Percentiles rank a stretch among this genome's conserved stretches.
These are phyloP conservation scores for Picea sitchensis DNA, from an alignment of 75 land plant genomes.

Conservation along the genomic window DNA sequence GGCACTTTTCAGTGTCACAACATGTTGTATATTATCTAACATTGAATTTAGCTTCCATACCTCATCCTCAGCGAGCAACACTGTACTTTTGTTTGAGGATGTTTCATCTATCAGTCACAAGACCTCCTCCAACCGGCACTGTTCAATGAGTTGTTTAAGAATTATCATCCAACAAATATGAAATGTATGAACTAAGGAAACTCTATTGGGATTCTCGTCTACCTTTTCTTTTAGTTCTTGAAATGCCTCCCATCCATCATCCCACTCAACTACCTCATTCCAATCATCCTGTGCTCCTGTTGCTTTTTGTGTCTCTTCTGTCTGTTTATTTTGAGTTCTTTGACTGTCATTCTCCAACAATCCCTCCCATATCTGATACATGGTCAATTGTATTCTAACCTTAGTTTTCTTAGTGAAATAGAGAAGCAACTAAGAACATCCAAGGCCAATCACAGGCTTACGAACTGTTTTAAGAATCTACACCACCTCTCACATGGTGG, in stretches of 20 bases:
- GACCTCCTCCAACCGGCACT: constrained; percentile 20
- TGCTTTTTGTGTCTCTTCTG: constrained; percentile 13
- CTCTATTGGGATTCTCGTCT: constrained; percentile 12
- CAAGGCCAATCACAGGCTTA: not conserved
- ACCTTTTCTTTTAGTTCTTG: constrained; percentile 15
- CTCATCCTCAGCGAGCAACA: constrained; percentile 60
- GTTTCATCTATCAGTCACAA: constrained; percentile 51
- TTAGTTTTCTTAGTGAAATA: too few relatives aligned
- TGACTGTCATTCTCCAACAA: too few relatives aligned
- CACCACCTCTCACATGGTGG: constrained; percentile 24
- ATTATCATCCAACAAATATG: constrained; percentile 74
- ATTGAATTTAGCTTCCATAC: constrained; percentile 26
- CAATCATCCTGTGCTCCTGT: constrained; percentile 30
- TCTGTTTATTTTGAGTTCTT: not conserved
- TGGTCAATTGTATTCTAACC: too few relatives aligned
- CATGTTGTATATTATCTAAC: constrained; percentile 24
- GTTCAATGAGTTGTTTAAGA: constrained; percentile 30
- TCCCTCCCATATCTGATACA: not conserved
- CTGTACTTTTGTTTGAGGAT: constrained; percentile 20
- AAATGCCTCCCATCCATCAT: too few relatives aligned
- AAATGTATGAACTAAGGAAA: constrained; percentile 42
- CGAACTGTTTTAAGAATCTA: constrained; percentile 27
- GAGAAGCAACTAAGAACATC: not conserved
- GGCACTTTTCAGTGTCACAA: constrained; percentile 52
- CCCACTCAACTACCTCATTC: too few relatives aligned